Evolutionary conservation across 352 stramenopile genomes (phyloP), one percentile per base, ranked within the genome.

Genomic region (Aphanomyces stellatus): DNA sequence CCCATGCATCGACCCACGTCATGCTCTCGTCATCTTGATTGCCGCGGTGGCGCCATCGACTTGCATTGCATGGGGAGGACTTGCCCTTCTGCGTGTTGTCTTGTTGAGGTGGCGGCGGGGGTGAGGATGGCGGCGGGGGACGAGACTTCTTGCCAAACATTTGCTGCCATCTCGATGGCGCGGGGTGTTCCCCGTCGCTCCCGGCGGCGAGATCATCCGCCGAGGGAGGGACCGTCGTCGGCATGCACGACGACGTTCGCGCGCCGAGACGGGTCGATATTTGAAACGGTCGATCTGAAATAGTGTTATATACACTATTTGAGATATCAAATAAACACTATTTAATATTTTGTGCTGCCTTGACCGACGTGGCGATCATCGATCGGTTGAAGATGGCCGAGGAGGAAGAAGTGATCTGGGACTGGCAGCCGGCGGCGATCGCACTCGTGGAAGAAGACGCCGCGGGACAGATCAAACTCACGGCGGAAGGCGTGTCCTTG

Each of bases 401-500:
- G n/a, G n/a, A 15, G n/a, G 60, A 67, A n/a, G 60, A 67, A 37
- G 60, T 67, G 30, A 22, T 67, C 13, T 67, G 60, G 60, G 60
- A 67, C 11, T 67, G 49, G 46, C 60, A 59, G 31, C 19, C 30
- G n/a, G 41, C 41, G 31, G n/a, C 55, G 5, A 34, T 67, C 17
- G 37, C 27, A 41, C 41, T 67, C 17, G 41, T 67, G 4, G 41
- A 35, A 19, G 49, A 57, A 30, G 55, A 64, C 35, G 55, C 57
- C 31, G 42, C 22, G 17, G 37, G 34, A 10, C 22, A 17, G 10
- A 22, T 67, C 25, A 17, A 49, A 28, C 60, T 67, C 33, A 57
- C 40, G 19, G 46, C 22, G 17, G 27, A 49, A 2, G 60, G 60
- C 34, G 60, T 67, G 17, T 28, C 40, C 11, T 37, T 67, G 40